phyloP scores from a whole-genome alignment of 2,329 filamentous ascomycete genomes.

The Xylariales sp. region DNA sequence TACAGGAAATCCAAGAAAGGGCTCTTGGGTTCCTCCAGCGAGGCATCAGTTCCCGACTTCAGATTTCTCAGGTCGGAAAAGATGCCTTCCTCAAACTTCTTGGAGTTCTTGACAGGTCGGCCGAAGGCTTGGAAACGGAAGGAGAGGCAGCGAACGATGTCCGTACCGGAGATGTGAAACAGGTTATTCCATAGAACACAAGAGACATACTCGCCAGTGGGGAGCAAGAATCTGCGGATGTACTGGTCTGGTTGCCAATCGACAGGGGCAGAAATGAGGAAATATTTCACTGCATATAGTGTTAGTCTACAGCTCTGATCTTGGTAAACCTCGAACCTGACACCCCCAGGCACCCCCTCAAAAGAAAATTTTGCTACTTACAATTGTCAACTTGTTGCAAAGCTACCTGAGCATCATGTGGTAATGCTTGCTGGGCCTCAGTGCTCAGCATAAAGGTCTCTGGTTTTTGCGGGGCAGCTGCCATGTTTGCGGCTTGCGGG shows the following conservation, averaged over 20 bases:
- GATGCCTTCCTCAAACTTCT: slow-evolving; percentile 99
- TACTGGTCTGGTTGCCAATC: slow-evolving; percentile 98
- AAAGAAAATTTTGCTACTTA: slow-evolving; percentile 43
- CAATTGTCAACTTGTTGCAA: slow-evolving; percentile 97
- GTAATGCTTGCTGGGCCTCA: slow-evolving; percentile 93
- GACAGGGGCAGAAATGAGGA: slow-evolving; percentile 96
- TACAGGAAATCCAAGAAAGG: slow-evolving; percentile 97
- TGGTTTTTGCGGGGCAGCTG: slow-evolving; percentile 80
- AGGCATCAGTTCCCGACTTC: slow-evolving; percentile 96
- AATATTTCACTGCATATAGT: slow-evolving; percentile 80
- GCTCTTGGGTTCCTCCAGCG: slow-evolving; percentile 97
- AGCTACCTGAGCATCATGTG: slow-evolving; percentile 93
- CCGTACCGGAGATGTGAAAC: slow-evolving; percentile 97
- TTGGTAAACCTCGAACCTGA: too few relatives aligned
- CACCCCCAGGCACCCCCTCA: not conserved
- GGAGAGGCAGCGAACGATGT: slow-evolving; percentile 96
- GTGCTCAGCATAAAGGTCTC: slow-evolving; percentile 98
- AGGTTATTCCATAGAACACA: slow-evolving; percentile 99
- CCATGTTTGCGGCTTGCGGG: slow-evolving; percentile 81
- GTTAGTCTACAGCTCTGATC: slow-evolving; percentile 13
- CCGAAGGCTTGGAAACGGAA: slow-evolving; percentile 99
- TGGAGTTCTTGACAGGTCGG: slow-evolving; percentile 97
- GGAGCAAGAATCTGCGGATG: slow-evolving; percentile 90
- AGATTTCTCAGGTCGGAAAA: slow-evolving; percentile 98
- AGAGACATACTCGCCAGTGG: slow-evolving; percentile 97